A percentile compares a stretch with the other conserved stretches of the same genome.
These are phyloP conservation scores for Amyloporia xantha DNA, from an alignment of 768 basidiomycete genomes.

Conservation along the genomic window DNA sequence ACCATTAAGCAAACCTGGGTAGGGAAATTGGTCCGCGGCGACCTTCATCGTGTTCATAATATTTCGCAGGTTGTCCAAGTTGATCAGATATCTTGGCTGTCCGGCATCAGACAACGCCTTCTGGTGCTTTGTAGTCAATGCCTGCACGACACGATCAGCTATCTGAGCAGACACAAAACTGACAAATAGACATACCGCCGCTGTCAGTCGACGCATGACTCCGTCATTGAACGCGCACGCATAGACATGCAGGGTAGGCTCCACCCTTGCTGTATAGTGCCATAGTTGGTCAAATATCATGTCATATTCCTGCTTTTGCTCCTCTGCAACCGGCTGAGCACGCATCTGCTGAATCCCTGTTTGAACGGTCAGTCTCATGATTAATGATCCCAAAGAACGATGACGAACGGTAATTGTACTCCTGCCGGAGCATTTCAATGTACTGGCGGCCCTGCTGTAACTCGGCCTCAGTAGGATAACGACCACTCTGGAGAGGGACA, in stretches of 20 bases:
- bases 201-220: constrained; percentile 40
- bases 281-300: constrained; percentile 41
- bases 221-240: constrained; percentile 43
- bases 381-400: too few species aligned
- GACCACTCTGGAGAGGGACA: background rate
- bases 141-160: constrained; percentile 13
- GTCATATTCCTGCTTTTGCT: constrained; percentile 35
- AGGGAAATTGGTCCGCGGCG: constrained; percentile 34
- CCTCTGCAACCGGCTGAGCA: background rate
- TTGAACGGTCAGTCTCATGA: background rate
- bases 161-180: too few species aligned
- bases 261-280: constrained; percentile 41
- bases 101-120: constrained; percentile 21
- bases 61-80: constrained; percentile 19
- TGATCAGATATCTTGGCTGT: constrained; percentile 28
- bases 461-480: background rate
- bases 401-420: background rate
- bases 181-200: constrained; percentile 44
- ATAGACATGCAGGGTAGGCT: constrained; percentile 43
- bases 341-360: background rate
- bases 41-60: constrained; percentile 40
- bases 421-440: background rate
- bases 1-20: too few species aligned
- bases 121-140: constrained; percentile 31
- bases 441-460: background rate